A percentile compares a stretch with the other conserved stretches of the same genome.
These are phyloP conservation scores for Lathyrus oleraceus DNA, from an alignment of 306 rosid genomes.

Conservation along the genomic window DNA sequence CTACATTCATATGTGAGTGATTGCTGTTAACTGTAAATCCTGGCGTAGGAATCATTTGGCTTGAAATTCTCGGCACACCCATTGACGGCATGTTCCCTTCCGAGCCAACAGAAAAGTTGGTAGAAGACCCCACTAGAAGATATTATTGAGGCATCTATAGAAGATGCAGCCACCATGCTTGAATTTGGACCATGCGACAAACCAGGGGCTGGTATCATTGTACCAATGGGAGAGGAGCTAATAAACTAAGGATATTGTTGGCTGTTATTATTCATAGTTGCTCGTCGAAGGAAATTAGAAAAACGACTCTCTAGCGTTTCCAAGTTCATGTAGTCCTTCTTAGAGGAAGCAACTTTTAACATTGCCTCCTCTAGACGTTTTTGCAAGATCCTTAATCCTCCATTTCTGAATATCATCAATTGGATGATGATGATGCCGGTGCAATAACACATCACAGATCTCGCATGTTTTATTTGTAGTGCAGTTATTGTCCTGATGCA, in stretches of 20 bases:
- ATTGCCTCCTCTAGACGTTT: slow-evolving; percentile 84
- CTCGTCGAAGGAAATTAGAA: slow-evolving; percentile 44
- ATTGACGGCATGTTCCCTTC: slow-evolving; percentile 70
- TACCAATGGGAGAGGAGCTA: slow-evolving; percentile 64
- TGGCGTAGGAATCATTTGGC: no score
- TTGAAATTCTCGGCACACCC: slow-evolving; percentile 64
- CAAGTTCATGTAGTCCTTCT: slow-evolving; percentile 90
- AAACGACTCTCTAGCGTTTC: slow-evolving; percentile 77
- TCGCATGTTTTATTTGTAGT: no score
- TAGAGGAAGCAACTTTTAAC: slow-evolving; percentile 55
- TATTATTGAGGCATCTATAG: slow-evolving; percentile 61
- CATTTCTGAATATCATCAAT: slow-evolving; percentile 43
- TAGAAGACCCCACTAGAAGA: slow-evolving; percentile 60
- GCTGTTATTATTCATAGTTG: slow-evolving; percentile 49
- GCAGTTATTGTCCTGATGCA: no score
- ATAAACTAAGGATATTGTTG: slow-evolving; percentile 69
- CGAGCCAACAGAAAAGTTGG: slow-evolving; percentile 67
- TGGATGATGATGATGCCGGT: slow-evolving; percentile 42
- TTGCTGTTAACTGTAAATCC: no score
- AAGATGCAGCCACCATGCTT: slow-evolving; percentile 63
- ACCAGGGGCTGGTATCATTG: slow-evolving; percentile 98
- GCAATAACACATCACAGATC: no score
- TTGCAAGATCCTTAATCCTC: slow-evolving; percentile 64
- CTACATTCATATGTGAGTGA: no score
- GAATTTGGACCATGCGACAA: slow-evolving; percentile 79